Evolutionary conservation across 371 early-diverging fungal genomes (phyloP).

Genomic region (Entomophthora muscae): DNA sequence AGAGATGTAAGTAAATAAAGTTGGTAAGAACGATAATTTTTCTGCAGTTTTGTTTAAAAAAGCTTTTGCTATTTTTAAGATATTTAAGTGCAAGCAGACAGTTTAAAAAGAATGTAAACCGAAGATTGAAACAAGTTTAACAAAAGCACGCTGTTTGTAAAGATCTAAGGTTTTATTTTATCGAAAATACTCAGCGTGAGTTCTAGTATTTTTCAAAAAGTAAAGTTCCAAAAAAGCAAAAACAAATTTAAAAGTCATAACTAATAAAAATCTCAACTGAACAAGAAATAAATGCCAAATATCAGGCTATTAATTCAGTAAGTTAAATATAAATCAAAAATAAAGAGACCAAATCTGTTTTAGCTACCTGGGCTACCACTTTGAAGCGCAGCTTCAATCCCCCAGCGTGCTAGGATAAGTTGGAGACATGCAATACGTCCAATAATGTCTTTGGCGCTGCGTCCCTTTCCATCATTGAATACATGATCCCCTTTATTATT

Average conservation of each 20-base stretch:
- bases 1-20: not conserved
- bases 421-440: not conserved
- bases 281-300: not conserved
- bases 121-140: not conserved
- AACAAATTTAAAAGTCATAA: not conserved
- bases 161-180: no score
- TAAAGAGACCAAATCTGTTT: not conserved
- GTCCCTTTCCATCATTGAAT: conserved; percentile 1
- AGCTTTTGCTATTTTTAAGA: not conserved
- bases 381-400: conserved; percentile 6
- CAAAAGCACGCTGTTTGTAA: not conserved
- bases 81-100: not conserved
- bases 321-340: not conserved
- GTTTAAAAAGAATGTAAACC: not conserved
- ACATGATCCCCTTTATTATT: not conserved
- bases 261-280: not conserved
- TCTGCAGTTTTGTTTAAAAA: not conserved
- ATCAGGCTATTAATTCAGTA: not conserved
- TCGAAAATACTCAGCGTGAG: no score
- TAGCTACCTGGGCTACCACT: not conserved
- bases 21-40: not conserved
- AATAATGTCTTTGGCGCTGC: not conserved
- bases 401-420: not conserved
- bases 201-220: not conserved
- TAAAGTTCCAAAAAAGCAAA: not conserved